Percentiles rank a stretch among this genome's conserved stretches.
phyloP scores from a whole-genome alignment of 441 rosid genomes.

The Biscutella laevigata region DNA sequence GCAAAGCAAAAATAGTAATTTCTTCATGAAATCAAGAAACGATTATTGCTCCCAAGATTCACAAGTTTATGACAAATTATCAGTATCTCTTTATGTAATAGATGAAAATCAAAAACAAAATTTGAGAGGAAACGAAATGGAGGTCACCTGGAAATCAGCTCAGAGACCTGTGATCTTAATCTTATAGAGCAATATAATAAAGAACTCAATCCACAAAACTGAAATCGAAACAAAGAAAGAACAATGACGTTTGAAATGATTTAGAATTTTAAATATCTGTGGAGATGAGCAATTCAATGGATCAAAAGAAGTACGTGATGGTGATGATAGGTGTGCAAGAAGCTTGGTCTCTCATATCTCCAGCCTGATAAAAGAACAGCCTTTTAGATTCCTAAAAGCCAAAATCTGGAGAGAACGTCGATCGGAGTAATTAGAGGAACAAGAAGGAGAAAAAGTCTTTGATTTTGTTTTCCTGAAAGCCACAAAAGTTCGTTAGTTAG shows the following conservation, averaged over 20 bases:
- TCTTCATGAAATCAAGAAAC: neutral
- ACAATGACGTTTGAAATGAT: neutral
- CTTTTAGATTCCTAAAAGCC: too few species aligned
- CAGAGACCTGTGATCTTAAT: constrained; percentile 12
- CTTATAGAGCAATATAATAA: neutral
- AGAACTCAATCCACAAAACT: neutral
- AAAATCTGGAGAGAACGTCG: neutral
- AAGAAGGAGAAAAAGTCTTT: neutral
- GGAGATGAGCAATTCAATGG: neutral
- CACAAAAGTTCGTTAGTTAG: too few species aligned
- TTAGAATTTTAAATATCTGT: neutral
- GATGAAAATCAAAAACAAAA: neutral
- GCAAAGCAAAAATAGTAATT: neutral
- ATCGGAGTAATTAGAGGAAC: neutral
- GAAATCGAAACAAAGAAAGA: neutral
- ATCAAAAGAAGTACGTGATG: constrained; percentile 1
- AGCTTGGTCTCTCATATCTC: constrained; percentile 14
- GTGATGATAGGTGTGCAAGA: neutral
- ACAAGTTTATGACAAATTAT: neutral
- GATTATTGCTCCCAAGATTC: neutral
- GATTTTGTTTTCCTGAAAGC: too few species aligned
- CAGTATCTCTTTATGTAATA: neutral
- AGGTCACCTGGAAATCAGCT: too few species aligned
- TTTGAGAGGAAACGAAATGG: too few species aligned
- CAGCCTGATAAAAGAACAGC: neutral